phyloP scores from a whole-genome alignment of 805 yeast genomes.

The Wickerhamiella lipophila region DNA sequence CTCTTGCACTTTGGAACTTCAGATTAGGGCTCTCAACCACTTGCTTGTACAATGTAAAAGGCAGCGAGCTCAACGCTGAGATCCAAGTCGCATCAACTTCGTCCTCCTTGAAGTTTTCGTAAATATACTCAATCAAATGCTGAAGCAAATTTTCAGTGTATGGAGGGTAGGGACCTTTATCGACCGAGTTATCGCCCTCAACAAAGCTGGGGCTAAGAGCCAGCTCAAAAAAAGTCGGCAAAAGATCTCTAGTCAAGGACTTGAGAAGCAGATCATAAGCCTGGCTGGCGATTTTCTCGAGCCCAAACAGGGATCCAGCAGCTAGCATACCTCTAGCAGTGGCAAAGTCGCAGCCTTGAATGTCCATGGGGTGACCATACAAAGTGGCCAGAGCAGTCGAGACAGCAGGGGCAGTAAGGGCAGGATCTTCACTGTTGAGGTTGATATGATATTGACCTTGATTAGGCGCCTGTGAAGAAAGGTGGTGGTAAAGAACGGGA shows the following conservation, averaged over 20 bases:
- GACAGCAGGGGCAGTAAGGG: conserved; percentile 22
- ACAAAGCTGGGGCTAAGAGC: conserved; percentile 17
- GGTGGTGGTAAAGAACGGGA: conserved; percentile 23
- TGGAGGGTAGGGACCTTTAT: conserved; percentile 26
- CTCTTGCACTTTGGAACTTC: conserved; percentile 22
- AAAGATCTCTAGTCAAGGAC: conserved; percentile 16
- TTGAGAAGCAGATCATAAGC: conserved; percentile 20
- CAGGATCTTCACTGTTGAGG: conserved; percentile 19
- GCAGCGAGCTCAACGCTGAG: conserved; percentile 17
- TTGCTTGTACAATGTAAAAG: conserved; percentile 24
- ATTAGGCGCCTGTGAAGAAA: conserved; percentile 1
- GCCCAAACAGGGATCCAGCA: conserved; percentile 24
- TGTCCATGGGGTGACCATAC: conserved; percentile 24
- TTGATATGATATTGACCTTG: conserved; percentile 17
- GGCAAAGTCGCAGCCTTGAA: conserved; percentile 16
- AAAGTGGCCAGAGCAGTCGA: conserved; percentile 27
- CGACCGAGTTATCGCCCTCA: conserved; percentile 1
- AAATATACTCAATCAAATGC: conserved; percentile 18
- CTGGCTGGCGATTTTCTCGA: conserved; percentile 21
- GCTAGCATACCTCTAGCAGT: conserved; percentile 25
- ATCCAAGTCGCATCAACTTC: conserved; percentile 8
- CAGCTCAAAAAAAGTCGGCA: conserved; percentile 21
- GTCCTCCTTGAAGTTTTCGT: conserved; percentile 15
- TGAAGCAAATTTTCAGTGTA: conserved; percentile 22
- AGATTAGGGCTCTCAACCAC: conserved; percentile 24